A percentile compares a stretch with the other conserved stretches of the same genome.
Conservation (phyloP, 306 rosid species). For the Erythrophleum fordii region DNA sequence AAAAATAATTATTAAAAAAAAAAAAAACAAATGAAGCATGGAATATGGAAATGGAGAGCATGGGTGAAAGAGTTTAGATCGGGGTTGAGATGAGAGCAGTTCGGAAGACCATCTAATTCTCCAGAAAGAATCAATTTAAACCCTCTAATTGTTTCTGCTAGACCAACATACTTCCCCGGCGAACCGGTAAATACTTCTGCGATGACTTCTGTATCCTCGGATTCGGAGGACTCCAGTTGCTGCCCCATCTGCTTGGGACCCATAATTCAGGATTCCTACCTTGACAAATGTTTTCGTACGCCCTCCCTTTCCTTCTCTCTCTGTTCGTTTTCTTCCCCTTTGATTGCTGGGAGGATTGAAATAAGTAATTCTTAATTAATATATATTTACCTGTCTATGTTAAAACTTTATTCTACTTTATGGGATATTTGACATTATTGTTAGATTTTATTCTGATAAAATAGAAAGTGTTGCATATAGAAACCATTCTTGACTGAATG, state of each 20-base stretch:
- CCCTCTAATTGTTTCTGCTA: too few relatives aligned
- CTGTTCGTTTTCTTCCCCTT: neutral
- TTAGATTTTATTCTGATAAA: conserved; percentile 1
- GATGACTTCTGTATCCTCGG: conserved; percentile 1
- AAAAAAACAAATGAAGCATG: too few relatives aligned
- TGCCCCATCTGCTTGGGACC: conserved; percentile 85
- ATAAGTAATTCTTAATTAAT: neutral
- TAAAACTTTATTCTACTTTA: neutral
- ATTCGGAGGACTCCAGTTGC: conserved; percentile 42
- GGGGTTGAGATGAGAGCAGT: neutral
- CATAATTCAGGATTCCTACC: conserved; percentile 65
- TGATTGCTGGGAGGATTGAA: neutral
- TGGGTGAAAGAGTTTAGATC: too few relatives aligned
- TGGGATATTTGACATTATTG: neutral
- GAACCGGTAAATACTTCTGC: too few relatives aligned
- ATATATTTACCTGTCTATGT: neutral
- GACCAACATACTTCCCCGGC: too few relatives aligned
- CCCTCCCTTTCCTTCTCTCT: conserved; percentile 25
- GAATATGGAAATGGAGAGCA: too few relatives aligned
- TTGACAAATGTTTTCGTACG: conserved; percentile 76
- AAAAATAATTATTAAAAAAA: too few relatives aligned
- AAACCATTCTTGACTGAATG: neutral
- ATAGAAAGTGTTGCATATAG: neutral
- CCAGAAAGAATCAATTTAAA: too few relatives aligned
- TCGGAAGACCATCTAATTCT: too few relatives aligned